These are phyloP conservation scores for Aspergillus homomorphus DNA, from an alignment of 495 filamentous ascomycete species.

Conservation along the genomic window DNA sequence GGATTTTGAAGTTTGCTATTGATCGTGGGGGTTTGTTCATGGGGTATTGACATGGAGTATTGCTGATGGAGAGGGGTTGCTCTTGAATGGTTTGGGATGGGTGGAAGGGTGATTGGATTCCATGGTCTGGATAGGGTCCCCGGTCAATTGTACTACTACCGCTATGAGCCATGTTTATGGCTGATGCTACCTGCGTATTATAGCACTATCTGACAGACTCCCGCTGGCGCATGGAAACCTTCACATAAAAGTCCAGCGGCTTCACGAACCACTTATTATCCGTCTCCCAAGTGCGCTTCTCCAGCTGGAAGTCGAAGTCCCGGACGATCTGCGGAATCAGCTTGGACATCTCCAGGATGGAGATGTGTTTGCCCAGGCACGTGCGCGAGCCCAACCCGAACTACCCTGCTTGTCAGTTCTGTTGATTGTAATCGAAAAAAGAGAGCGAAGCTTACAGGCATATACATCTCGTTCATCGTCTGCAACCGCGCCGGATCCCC, in stretches of 20 bases:
- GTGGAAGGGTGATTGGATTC: too few species aligned
- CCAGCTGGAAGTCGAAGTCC: conserved; percentile 37
- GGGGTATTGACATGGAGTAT: too few species aligned
- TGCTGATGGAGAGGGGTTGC: too few species aligned
- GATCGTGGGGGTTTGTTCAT: too few species aligned
- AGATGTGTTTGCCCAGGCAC: conserved; percentile 49
- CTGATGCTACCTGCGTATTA: too few species aligned
- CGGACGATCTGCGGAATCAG: conserved; percentile 45
- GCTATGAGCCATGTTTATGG: too few species aligned
- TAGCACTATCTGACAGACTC: too few species aligned
- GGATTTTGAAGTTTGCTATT: too few species aligned
- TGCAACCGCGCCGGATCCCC: conserved; percentile 27
- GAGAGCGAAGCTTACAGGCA: conserved; percentile 32
- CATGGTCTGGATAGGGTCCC: too few species aligned
- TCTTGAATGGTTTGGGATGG: too few species aligned
- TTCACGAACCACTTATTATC: conserved; percentile 50
- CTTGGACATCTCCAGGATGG: conserved; percentile 47
- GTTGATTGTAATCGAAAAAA: neutral
- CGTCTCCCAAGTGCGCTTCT: conserved; percentile 34
- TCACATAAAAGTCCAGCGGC: conserved; percentile 37
- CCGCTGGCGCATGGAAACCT: conserved; percentile 18
- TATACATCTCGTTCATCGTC: conserved; percentile 43
- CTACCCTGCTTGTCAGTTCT: conserved; percentile 21
- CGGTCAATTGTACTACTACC: too few species aligned
- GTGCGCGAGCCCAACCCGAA: conserved; percentile 46